These are phyloP conservation scores for Pseudoperonospora humuli DNA, from an alignment of 352 stramenopile species.

Conservation along the genomic window DNA sequence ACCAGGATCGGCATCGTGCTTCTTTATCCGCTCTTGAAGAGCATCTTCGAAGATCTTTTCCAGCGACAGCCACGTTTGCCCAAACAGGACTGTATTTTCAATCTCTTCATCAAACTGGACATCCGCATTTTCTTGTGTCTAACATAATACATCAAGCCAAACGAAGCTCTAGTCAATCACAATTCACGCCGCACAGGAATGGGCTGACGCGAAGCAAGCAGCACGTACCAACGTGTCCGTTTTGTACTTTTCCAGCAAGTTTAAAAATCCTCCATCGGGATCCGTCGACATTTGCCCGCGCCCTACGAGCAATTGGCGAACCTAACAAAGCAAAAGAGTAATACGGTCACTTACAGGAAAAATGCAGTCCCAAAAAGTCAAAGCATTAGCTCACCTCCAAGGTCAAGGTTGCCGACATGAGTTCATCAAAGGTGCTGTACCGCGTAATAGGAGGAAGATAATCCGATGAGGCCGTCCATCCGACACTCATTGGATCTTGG, in stretches of 20 bases:
- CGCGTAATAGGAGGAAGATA: constrained; percentile 75
- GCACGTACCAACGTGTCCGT: constrained; percentile 52
- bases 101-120: constrained; percentile 74
- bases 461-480: constrained; percentile 61
- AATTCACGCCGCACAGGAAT: background rate
- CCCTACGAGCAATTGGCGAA: constrained; percentile 73
- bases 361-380: background rate
- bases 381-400: constrained; percentile 47
- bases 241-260: constrained; percentile 81
- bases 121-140: constrained; percentile 35
- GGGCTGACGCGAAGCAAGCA: background rate
- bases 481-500: constrained; percentile 69
- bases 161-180: background rate
- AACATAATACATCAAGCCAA: background rate
- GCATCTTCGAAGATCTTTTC: constrained; percentile 88
- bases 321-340: constrained; percentile 19
- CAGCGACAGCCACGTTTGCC: constrained; percentile 82
- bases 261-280: constrained; percentile 72
- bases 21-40: constrained; percentile 79
- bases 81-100: constrained; percentile 80
- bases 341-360: background rate
- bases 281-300: constrained; percentile 81
- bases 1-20: constrained; percentile 42
- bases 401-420: constrained; percentile 85
- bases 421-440: constrained; percentile 86